phyloP scores from a whole-genome alignment of 768 basidiomycete species.

The Filobasidium floriforme region DNA sequence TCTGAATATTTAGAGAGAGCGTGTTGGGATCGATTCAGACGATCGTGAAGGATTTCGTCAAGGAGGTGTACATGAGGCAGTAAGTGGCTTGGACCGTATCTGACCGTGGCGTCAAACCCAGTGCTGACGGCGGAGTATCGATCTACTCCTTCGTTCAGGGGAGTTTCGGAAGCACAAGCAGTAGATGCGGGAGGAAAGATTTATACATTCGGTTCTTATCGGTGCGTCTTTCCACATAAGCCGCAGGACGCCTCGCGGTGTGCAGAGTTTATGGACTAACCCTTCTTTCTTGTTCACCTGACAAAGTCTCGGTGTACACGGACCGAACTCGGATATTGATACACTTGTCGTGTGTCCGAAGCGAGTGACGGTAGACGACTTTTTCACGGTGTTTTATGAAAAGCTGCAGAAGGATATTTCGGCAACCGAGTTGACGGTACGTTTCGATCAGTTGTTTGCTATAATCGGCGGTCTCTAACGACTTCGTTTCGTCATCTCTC shows the following conservation, averaged over 20 bases:
- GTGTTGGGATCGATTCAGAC: constrained; percentile 82
- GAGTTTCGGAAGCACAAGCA: constrained; percentile 80
- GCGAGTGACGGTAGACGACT: constrained; percentile 90
- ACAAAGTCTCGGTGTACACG: constrained; percentile 81
- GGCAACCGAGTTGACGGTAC: constrained; percentile 77
- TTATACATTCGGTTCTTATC: constrained; percentile 97
- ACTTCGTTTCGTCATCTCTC: too few species aligned
- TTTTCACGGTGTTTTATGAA: constrained; percentile 81
- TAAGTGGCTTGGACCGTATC: constrained; percentile 2
- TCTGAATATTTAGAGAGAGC: constrained; percentile 61
- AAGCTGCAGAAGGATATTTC: constrained; percentile 80
- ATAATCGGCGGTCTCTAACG: not conserved
- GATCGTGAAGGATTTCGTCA: constrained; percentile 88
- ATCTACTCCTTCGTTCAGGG: constrained; percentile 36
- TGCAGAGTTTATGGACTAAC: not conserved
- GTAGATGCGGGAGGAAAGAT: constrained; percentile 92
- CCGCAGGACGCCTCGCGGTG: too few species aligned
- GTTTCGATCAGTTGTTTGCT: constrained; percentile 40
- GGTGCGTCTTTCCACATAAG: constrained; percentile 28
- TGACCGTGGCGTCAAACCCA: too few species aligned
- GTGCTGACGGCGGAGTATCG: too few species aligned
- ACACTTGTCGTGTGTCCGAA: constrained; percentile 96
- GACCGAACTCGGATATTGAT: constrained; percentile 93
- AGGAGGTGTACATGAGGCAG: constrained; percentile 63
- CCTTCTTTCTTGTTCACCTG: not conserved